Evolutionary conservation across 345 rosid species (phyloP), one percentile per base, ranked within the genome.

Genomic region (Cardamine occulta): DNA sequence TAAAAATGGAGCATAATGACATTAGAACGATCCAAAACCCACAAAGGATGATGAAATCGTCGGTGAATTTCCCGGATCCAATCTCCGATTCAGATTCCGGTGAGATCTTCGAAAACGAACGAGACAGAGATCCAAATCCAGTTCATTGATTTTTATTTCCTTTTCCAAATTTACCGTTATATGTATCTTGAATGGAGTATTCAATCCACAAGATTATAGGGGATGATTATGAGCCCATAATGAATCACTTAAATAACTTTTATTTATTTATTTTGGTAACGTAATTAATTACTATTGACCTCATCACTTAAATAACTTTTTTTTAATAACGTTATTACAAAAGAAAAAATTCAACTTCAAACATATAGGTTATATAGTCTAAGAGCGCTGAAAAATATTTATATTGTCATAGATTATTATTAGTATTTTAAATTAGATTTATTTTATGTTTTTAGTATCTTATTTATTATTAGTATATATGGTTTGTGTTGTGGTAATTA

Each of bases 151-250:
- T 57, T 66, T 26, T 37, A 21, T 21, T 39, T 10, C 47, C 11
- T 39, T 1, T 75, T 52, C 63, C 69, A 49, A 42, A 68, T 39
- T 47, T 68, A 68, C 74, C 74, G 68, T 68, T 74, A n/a, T 66
- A 56, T 65, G 8, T 64, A 3, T 66, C 13, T 56, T 60, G 61
- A 24, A 60, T 71, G 24, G 24, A 59, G 35, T 48, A 53, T 40
- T n/a, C 54, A 63, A 37, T 40, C 34, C 55, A 53, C 23, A 14
- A 21, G 37, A 32, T 40, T 63, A 19, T 2, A n/a, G 8, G 17
- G 17, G 17, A 63, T 55, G 31, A 51, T 63, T 39, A 13, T 72
- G 51, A 60, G 75, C 75, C 68, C 53, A 61, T 61, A 37, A 72
- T 72, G 32, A 63, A 54, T 8, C 77, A 21, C 23, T 21, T 21